Evolutionary conservation across 768 basidiomycete genomes (phyloP).

Genomic region (Amanita jacksonii): DNA sequence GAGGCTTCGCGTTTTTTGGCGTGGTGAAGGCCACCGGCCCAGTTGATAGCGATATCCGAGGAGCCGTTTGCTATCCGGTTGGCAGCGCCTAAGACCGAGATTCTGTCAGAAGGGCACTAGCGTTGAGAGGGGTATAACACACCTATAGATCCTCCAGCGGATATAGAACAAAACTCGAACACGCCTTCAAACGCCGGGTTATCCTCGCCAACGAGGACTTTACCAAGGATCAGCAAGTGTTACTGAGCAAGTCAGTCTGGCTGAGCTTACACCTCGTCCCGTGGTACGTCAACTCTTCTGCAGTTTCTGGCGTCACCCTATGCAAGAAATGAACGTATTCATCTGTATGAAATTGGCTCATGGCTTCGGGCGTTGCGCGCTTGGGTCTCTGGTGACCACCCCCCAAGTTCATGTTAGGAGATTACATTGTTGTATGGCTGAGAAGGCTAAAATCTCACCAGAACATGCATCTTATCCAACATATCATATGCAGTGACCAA

Average conservation of each 20-base stretch:
- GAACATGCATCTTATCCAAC: slow-evolving; percentile 88
- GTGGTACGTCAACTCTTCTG: slow-evolving; percentile 73
- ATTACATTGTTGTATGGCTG: too few species aligned
- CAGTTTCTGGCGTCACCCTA: slow-evolving; percentile 86
- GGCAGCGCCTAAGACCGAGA: slow-evolving; percentile 81
- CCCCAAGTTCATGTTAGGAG: neutral
- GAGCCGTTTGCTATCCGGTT: slow-evolving; percentile 70
- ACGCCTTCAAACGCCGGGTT: slow-evolving; percentile 95
- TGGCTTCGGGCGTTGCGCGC: slow-evolving; percentile 59
- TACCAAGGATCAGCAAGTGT: neutral
- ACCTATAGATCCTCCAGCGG: slow-evolving; percentile 93
- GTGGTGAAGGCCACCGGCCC: slow-evolving; percentile 98
- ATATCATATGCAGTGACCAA: slow-evolving; percentile 86
- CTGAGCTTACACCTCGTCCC: slow-evolving; percentile 70
- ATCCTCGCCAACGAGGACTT: slow-evolving; percentile 76
- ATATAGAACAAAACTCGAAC: slow-evolving; percentile 95
- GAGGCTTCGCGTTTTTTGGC: slow-evolving; percentile 99
- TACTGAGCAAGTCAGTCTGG: neutral
- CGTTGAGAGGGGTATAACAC: slow-evolving; percentile 15
- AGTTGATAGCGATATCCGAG: slow-evolving; percentile 92
- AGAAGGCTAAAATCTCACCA: slow-evolving; percentile 55
- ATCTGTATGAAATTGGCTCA: slow-evolving; percentile 97
- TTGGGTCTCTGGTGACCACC: slow-evolving; percentile 43
- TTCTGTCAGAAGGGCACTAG: too few species aligned
- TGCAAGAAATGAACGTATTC: slow-evolving; percentile 93